These are phyloP conservation scores for California macrophylla DNA, from an alignment of 441 rosid species.

Conservation along the genomic window DNA sequence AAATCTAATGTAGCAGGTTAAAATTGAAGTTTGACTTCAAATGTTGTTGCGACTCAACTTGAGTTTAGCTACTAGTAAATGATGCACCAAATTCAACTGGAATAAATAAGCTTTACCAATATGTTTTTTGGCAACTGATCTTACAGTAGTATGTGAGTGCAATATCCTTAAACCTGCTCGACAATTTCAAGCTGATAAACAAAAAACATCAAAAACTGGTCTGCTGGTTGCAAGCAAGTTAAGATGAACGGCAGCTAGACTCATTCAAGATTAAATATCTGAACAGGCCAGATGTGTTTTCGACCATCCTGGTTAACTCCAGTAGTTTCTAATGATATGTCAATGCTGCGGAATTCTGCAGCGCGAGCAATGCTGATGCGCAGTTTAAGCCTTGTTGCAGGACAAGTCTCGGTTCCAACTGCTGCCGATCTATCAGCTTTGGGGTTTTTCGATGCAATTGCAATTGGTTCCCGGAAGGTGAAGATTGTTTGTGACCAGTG, in stretches of 20 bases:
- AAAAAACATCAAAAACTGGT: not conserved
- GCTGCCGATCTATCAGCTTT: slow-evolving; percentile 24
- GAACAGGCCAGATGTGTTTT: slow-evolving; percentile 56
- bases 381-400: slow-evolving; percentile 49
- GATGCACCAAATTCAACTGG: too few relatives aligned
- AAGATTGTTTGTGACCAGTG: slow-evolving; percentile 89
- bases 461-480: slow-evolving; percentile 69
- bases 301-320: slow-evolving; percentile 42
- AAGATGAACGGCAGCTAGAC: not conserved
- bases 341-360: slow-evolving; percentile 69
- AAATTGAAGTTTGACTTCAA: too few relatives aligned
- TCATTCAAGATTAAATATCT: slow-evolving; percentile 45
- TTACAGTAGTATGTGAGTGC: too few relatives aligned
- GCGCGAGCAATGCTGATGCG: slow-evolving; percentile 76
- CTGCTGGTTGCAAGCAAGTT: not conserved
- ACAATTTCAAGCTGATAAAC: not conserved
- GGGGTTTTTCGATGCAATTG: slow-evolving; percentile 28
- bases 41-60: too few relatives aligned
- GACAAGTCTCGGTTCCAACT: slow-evolving; percentile 43
- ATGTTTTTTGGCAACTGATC: too few relatives aligned
- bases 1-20: too few relatives aligned
- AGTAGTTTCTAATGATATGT: slow-evolving; percentile 62
- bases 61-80: too few relatives aligned
- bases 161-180: not conserved
- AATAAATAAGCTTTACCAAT: too few relatives aligned